Evolutionary conservation across 306 rosid species (phyloP).

Genomic region (Cucurbita ficifolia): DNA sequence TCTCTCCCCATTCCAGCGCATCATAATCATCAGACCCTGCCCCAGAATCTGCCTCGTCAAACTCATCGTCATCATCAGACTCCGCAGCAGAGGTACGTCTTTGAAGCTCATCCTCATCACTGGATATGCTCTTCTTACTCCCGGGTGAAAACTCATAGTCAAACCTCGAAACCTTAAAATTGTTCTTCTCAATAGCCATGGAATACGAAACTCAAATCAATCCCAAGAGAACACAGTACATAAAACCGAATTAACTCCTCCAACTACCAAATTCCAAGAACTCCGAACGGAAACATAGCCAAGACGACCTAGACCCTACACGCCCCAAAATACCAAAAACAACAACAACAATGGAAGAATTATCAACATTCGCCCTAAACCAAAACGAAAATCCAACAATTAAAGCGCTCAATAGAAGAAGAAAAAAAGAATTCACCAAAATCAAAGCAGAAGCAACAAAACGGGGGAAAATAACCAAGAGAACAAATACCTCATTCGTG

Average conservation of each 20-base stretch:
- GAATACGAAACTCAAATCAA: constrained; percentile 28
- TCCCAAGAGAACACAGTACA: not conserved
- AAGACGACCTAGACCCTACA: constrained; percentile 4
- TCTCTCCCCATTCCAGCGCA: constrained; percentile 89
- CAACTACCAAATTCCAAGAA: constrained; percentile 8
- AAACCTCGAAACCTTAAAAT: constrained; percentile 69
- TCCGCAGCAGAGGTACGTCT: constrained; percentile 53
- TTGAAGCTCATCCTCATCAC: constrained; percentile 78
- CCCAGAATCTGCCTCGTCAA: constrained; percentile 93
- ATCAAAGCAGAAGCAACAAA: not conserved
- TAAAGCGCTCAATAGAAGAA: not conserved
- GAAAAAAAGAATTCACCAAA: not conserved
- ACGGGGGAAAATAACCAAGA: too few species aligned
- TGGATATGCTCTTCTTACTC: constrained; percentile 74
- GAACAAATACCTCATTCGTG: constrained; percentile 28
- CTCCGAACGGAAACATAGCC: constrained; percentile 12
- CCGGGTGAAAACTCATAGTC: constrained; percentile 71
- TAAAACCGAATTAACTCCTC: constrained; percentile 4
- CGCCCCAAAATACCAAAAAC: not conserved
- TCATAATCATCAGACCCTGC: constrained; percentile 99
- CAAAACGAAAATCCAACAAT: not conserved
- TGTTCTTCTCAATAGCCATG: constrained; percentile 98
- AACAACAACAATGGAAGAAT: not conserved
- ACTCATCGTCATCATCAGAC: constrained; percentile 86
- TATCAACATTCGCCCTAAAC: constrained; percentile 3